Evolutionary conservation across 2,329 filamentous ascomycete species (phyloP).

Genomic region (Epichloe sp.): DNA sequence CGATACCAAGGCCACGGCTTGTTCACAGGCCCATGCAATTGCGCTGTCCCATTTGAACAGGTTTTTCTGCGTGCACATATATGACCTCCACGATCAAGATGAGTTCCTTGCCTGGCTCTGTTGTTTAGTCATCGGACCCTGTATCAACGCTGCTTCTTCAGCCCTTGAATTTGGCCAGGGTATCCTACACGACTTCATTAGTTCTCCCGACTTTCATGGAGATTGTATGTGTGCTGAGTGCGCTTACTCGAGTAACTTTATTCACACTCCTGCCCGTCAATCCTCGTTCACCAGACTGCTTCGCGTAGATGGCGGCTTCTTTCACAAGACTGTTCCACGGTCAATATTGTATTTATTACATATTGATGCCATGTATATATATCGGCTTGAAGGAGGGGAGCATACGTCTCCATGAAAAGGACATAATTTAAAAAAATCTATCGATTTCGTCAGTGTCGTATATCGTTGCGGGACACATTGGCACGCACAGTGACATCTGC

Average conservation of each 20-base stretch:
- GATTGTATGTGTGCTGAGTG: constrained; percentile 12
- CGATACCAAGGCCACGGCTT: neutral
- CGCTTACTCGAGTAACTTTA: constrained; percentile 57
- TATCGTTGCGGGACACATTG: constrained; percentile 9
- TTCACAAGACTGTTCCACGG: constrained; percentile 50
- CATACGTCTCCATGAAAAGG: constrained; percentile 60
- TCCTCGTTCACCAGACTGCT: constrained; percentile 57
- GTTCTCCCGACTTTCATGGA: neutral
- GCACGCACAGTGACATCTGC: constrained; percentile 62
- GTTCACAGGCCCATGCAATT: neutral
- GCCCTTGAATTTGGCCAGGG: constrained; percentile 55
- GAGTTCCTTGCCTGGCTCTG: neutral
- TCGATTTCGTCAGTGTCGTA: constrained; percentile 12
- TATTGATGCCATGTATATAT: no score
- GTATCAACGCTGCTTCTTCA: constrained; percentile 21
- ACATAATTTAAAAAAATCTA: constrained; percentile 79
- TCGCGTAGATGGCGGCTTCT: constrained; percentile 65
- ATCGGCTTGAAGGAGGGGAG: neutral
- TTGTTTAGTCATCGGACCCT: neutral
- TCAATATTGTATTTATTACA: neutral
- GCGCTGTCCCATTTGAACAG: neutral
- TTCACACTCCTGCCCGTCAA: constrained; percentile 65
- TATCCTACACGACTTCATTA: constrained; percentile 32
- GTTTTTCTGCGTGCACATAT: neutral
- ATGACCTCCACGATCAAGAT: neutral